A percentile compares a stretch with the other conserved stretches of the same genome.
Evolutionary conservation across 2,329 filamentous ascomycete genomes (phyloP).

Genomic region (Epichloe baconii): DNA sequence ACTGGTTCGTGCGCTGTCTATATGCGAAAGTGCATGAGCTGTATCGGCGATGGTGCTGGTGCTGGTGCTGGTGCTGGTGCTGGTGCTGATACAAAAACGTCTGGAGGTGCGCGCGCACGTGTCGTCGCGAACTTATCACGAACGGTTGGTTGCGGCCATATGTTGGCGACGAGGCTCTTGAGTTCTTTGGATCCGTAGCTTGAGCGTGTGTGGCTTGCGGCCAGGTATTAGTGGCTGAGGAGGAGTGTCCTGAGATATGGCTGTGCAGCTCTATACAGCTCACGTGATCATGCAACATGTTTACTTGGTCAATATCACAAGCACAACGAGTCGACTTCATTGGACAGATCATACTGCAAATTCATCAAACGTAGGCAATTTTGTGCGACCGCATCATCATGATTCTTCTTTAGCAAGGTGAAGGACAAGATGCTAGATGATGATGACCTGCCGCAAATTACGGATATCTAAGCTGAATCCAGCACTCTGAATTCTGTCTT

Average conservation of each 20-base stretch:
- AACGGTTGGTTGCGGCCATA: neutral
- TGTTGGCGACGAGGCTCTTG: no score
- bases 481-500: neutral
- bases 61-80: neutral
- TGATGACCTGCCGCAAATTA: neutral
- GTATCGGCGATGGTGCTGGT: neutral
- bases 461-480: neutral
- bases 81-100: neutral
- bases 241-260: neutral
- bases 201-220: neutral
- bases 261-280: neutral
- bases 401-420: neutral
- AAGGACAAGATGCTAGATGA: neutral
- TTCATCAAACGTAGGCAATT: neutral
- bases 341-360: no score
- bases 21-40: neutral
- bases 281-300: neutral
- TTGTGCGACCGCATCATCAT: neutral
- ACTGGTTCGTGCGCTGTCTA: neutral
- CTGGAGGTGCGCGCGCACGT: neutral
- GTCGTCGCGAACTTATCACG: neutral
- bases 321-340: no score
- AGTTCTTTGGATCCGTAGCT: neutral
- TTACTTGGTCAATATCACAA: neutral
- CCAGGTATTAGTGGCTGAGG: neutral